Evolutionary conservation across 2,329 filamentous ascomycete genomes (phyloP).

Genomic region (Cucurbitaria berberidis): DNA sequence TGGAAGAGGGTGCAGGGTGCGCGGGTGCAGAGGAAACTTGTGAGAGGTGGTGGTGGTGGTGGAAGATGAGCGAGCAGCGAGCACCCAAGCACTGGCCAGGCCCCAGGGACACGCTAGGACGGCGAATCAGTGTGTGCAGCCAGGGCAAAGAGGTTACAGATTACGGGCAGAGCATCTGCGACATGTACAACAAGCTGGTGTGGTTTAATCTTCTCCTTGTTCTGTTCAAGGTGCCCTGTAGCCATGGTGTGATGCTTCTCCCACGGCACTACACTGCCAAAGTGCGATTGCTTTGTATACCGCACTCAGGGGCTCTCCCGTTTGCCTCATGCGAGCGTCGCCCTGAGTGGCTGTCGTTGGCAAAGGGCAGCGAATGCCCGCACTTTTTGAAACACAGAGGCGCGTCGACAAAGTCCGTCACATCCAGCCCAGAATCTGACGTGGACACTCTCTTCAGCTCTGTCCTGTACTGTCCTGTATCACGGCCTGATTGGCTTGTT

Average conservation of each 20-base stretch:
- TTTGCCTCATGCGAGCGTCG: conserved; percentile 7
- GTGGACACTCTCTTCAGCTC: no score
- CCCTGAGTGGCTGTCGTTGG: conserved; percentile 31
- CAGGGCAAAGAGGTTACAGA: conserved; percentile 25
- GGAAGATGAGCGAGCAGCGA: not conserved
- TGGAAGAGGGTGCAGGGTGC: conserved; percentile 18
- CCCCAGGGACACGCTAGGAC: conserved; percentile 17
- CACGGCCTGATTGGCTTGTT: conserved; percentile 13
- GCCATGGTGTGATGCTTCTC: not conserved
- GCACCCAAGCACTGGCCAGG: conserved; percentile 15
- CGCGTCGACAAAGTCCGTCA: conserved; percentile 31
- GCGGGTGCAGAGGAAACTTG: conserved; percentile 13
- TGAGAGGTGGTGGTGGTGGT: no score
- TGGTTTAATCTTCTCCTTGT: no score
- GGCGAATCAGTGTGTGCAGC: conserved; percentile 9
- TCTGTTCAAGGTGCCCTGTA: no score
- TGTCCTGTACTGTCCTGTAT: conserved; percentile 7
- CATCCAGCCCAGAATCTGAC: conserved; percentile 37
- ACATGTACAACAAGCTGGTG: no score
- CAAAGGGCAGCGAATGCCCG: conserved; percentile 16
- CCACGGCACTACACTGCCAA: conserved; percentile 6
- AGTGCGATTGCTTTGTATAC: conserved; percentile 16
- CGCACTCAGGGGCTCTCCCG: conserved; percentile 19
- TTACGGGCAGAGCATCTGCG: conserved; percentile 15
- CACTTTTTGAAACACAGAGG: conserved; percentile 40